These are phyloP conservation scores for Samsoniella hepiali DNA, from an alignment of 2,329 filamentous ascomycete species.

Conservation along the genomic window DNA sequence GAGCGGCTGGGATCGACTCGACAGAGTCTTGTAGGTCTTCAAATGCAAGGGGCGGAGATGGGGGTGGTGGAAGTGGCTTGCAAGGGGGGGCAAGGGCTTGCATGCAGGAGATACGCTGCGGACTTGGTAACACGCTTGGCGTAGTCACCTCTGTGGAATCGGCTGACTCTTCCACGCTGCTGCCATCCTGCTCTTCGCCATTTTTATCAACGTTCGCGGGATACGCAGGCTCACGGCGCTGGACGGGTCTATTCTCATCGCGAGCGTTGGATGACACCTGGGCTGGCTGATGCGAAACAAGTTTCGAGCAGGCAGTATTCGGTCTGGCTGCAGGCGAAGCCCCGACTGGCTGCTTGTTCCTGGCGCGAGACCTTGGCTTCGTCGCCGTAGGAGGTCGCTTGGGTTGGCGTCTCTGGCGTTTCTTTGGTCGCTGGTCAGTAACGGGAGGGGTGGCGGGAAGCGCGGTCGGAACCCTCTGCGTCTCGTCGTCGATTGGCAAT, in stretches of 20 bases:
- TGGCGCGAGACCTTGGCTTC: background rate
- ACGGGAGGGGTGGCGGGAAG: constrained; percentile 11
- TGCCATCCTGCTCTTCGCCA: background rate
- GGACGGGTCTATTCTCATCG: background rate
- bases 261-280: background rate
- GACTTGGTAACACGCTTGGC: background rate
- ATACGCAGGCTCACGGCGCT: background rate
- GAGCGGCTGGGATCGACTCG: background rate
- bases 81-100: background rate
- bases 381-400: too few relatives aligned
- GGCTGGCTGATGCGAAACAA: background rate
- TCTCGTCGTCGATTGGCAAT: constrained; percentile 32
- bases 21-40: background rate
- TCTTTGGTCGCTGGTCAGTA: background rate
- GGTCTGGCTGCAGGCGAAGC: background rate
- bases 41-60: background rate
- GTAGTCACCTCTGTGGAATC: background rate
- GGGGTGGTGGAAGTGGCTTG: background rate
- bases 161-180: background rate
- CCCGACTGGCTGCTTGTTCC: background rate
- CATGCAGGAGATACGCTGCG: background rate
- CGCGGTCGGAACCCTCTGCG: constrained; percentile 25
- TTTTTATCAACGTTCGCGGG: background rate
- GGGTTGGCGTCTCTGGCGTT: background rate
- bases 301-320: background rate